phyloP scores from a whole-genome alignment of 257 asterid genomes.

The Przewalskia tangutica region DNA sequence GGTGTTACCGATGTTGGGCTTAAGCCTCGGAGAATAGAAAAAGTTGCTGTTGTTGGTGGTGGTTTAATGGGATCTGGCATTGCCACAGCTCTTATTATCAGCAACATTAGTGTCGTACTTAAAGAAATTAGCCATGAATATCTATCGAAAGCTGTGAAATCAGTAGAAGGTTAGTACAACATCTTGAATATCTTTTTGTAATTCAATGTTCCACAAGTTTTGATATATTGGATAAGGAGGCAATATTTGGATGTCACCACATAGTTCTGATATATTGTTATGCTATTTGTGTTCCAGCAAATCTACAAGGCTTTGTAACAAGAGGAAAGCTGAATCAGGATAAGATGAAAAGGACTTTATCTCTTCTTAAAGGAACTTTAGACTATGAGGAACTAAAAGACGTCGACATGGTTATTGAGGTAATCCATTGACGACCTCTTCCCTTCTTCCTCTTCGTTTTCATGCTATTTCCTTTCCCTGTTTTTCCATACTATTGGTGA shows the following conservation, averaged over 20 bases:
- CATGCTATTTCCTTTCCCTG: not conserved
- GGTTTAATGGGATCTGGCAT: conserved; percentile 38
- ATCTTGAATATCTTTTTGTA: not conserved
- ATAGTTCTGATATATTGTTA: not conserved
- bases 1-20: conserved; percentile 30
- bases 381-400: conserved; percentile 29
- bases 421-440: conserved; percentile 4
- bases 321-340: conserved; percentile 21
- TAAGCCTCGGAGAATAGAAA: conserved; percentile 32
- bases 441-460: not conserved
- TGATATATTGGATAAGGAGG: not conserved
- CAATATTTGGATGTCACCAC: not conserved
- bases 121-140: conserved; percentile 28
- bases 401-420: conserved; percentile 55
- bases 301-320: conserved; percentile 24
- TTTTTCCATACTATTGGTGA: not conserved
- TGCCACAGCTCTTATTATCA: conserved; percentile 28
- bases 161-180: conserved; percentile 2
- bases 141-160: conserved; percentile 10
- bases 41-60: conserved; percentile 47
- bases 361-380: conserved; percentile 32
- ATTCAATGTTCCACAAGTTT: not conserved
- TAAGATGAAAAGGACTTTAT: conserved; percentile 15
- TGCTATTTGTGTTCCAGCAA: conserved; percentile 15
- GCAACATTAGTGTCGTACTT: conserved; percentile 28